Evolutionary conservation across 768 basidiomycete species (phyloP), one percentile per base, ranked within the genome.

Genomic region (Rhizopogon roseolus): DNA sequence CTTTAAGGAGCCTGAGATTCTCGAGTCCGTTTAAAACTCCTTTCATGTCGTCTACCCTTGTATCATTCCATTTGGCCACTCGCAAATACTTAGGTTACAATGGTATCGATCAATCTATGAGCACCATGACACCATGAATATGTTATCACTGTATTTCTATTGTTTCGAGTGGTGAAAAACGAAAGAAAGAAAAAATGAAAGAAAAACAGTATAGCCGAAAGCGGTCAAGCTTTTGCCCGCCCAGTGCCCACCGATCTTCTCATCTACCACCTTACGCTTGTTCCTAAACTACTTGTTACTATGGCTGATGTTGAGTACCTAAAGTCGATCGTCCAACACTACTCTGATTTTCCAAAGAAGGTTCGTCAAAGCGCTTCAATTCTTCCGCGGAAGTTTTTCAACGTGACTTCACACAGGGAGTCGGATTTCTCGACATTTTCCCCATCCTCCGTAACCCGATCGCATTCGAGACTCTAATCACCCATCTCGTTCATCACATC

Each of bases 1-100:
- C 71, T 98, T 95, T 81, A 94, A 96, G 81, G 95, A 98, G 82
- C 95, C 95, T 42, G 92, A 93, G 76, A 82, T 94, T 64, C 83
- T 91, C 53, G 90, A 90, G 68, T 86, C 91, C 62, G 96, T 98
- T 57, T 98, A 85, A 86, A 76, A 67, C 49, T 64, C 59, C 62
- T 63, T 63, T 68, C 64, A 53, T 58, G 62, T 61, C 64, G 63
- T 65, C 65, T 58, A 65, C 63, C 66, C 64, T 65, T 71, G 73
- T 76, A 74, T 65, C 64, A 64, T 34, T 25, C 16, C 62, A 49
- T 62, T 70, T 67, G 66, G 68, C 36, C 22, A 22, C 22, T 22
- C 22, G 22, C 22, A 22, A 22, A 22, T 44, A 52, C 59, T 58
- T 70, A 70, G 71, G 69, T 65, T 65, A 55, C 71, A 69, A 65